Conservation (phyloP, 257 asterid genomes). For the Penstemon barbatus region DNA sequence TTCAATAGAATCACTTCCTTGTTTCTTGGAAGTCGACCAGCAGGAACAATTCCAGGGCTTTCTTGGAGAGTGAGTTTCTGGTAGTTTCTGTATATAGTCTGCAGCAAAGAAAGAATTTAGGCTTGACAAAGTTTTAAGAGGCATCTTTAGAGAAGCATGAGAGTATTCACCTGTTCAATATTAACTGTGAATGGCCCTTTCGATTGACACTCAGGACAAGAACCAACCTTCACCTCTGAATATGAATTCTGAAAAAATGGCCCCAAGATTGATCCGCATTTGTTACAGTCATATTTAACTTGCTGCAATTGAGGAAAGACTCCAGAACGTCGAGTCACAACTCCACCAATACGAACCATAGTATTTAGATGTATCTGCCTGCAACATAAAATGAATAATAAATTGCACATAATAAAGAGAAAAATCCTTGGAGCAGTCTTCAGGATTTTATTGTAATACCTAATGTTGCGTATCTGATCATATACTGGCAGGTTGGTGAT, state of each 20-base stretch:
- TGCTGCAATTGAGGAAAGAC: slow-evolving; percentile 97
- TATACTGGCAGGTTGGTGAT: slow-evolving; percentile 92
- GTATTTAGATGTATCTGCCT: slow-evolving; percentile 98
- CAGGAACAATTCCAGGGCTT: slow-evolving; percentile 98
- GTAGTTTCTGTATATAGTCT: slow-evolving; percentile 96
- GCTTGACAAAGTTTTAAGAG: slow-evolving; percentile 16
- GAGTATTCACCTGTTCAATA: slow-evolving; percentile 77
- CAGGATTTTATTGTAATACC: slow-evolving; percentile 42
- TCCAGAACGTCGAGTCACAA: slow-evolving; percentile 94
- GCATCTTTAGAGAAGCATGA: slow-evolving; percentile 17
- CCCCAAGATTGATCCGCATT: slow-evolving; percentile 87
- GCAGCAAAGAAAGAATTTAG: slow-evolving; percentile 29
- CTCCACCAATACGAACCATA: slow-evolving; percentile 97
- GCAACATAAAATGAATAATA: slow-evolving; percentile 28
- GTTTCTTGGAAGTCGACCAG: slow-evolving; percentile 98
- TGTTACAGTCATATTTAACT: slow-evolving; percentile 89
- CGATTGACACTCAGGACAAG: slow-evolving; percentile 95
- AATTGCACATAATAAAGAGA: not conserved
- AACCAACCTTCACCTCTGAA: slow-evolving; percentile 97
- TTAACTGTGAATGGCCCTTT: slow-evolving; percentile 95
- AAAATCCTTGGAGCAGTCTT: slow-evolving; percentile 13
- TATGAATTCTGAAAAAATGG: slow-evolving; percentile 97
- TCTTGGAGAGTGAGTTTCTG: slow-evolving; percentile 98
- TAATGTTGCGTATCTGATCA: slow-evolving; percentile 93
- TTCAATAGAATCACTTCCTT: slow-evolving; percentile 97